phyloP scores from a whole-genome alignment of 2,329 filamentous ascomycete species.

The Arthrobotrys entomopaga region DNA sequence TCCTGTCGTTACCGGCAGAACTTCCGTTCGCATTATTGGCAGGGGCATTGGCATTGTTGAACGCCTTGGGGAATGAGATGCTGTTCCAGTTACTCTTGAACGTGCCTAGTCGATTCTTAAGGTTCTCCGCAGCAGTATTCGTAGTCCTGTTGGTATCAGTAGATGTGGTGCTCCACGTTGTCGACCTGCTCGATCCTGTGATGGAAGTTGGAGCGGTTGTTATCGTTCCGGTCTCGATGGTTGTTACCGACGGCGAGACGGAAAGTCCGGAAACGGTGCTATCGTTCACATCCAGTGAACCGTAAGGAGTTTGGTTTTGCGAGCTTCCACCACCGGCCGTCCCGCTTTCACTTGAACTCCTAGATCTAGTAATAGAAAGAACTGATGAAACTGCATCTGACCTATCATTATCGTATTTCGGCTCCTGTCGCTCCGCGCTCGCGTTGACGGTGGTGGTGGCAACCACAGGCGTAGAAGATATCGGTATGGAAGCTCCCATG shows the following conservation, averaged over 20 bases:
- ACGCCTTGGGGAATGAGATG: slow-evolving; percentile 47
- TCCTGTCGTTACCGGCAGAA: neutral
- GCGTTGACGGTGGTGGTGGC: slow-evolving; percentile 46
- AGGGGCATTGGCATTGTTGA: slow-evolving; percentile 18
- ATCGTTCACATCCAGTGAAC: slow-evolving; percentile 14
- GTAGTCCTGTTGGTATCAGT: slow-evolving; percentile 19
- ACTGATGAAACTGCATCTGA: slow-evolving; percentile 49
- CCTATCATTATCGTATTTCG: slow-evolving; percentile 48
- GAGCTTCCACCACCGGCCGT: slow-evolving; percentile 18
- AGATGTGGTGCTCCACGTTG: slow-evolving; percentile 19
- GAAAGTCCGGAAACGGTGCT: slow-evolving; percentile 23
- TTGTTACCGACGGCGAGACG: slow-evolving; percentile 36
- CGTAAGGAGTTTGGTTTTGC: slow-evolving; percentile 36
- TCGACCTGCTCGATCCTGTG: slow-evolving; percentile 21
- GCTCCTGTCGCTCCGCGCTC: slow-evolving; percentile 46
- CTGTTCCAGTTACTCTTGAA: slow-evolving; percentile 41
- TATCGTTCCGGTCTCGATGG: slow-evolving; percentile 31
- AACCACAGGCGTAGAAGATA: slow-evolving; percentile 27
- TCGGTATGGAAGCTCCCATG: slow-evolving; percentile 34
- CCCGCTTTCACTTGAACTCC: slow-evolving; percentile 40
- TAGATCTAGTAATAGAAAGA: slow-evolving; percentile 48
- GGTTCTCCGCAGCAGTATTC: slow-evolving; percentile 27
- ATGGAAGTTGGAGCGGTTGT: slow-evolving; percentile 26
- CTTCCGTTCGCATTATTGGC: slow-evolving; percentile 19
- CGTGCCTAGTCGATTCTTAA: slow-evolving; percentile 35